phyloP scores from a whole-genome alignment of 169 alveolate species.

The Neospora caninum region DNA sequence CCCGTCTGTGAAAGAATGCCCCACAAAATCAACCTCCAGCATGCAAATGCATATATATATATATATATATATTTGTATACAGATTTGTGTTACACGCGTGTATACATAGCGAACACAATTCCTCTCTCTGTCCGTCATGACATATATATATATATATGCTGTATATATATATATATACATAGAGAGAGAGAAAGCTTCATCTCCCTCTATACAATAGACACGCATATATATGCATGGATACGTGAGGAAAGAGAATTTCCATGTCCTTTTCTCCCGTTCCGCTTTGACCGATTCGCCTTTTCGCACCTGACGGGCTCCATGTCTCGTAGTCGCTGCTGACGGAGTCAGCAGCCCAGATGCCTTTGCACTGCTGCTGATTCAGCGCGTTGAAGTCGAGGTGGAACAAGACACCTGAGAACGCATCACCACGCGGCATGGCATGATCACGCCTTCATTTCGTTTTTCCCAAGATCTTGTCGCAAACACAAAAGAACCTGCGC shows the following conservation, averaged over 20 bases:
- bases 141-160: not conserved
- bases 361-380: conserved; percentile 95
- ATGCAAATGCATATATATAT: not conserved
- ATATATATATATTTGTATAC: not conserved
- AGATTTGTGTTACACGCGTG: too few relatives aligned
- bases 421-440: too few relatives aligned
- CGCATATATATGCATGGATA: too few relatives aligned
- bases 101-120: too few relatives aligned
- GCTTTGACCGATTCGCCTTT: too few relatives aligned
- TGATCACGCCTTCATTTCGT: too few relatives aligned
- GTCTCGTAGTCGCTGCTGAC: conserved; percentile 95
- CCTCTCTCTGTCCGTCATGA: too few relatives aligned
- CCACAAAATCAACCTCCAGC: not conserved
- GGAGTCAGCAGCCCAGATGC: conserved; percentile 94
- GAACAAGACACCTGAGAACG: conserved; percentile 88
- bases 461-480: not conserved
- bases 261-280: too few relatives aligned
- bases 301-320: conserved; percentile 86
- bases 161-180: not conserved
- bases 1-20: conserved; percentile 6
- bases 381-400: conserved; percentile 94
- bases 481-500: too few relatives aligned
- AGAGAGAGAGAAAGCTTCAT: not conserved
- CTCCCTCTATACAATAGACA: too few relatives aligned
- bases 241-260: too few relatives aligned